Conservation (phyloP, 2,329 filamentous ascomycete genomes). For the Diaporthe batatas region DNA sequence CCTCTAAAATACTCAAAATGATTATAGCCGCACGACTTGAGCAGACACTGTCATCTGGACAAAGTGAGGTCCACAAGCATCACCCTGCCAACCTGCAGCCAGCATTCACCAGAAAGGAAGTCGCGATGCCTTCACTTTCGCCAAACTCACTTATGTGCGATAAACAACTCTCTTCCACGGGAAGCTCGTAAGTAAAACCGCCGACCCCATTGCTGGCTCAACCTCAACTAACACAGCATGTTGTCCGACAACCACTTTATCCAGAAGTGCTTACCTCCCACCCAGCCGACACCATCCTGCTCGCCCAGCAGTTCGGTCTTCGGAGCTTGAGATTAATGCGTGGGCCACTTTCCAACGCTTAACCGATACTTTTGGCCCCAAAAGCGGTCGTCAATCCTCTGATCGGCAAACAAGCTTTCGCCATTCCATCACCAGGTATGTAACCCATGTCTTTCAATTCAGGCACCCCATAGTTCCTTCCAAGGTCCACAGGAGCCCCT, state of each 20-base stretch:
- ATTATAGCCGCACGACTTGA: no score
- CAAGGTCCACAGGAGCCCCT: no score
- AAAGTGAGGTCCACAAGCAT: neutral
- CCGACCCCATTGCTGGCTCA: no score
- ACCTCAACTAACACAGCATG: neutral
- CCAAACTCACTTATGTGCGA: neutral
- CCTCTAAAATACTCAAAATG: no score
- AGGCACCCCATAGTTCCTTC: no score
- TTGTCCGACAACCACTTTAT: neutral
- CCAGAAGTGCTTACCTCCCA: neutral
- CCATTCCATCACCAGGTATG: neutral
- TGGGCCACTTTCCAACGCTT: neutral
- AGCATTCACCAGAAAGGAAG: neutral
- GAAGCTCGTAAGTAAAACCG: neutral
- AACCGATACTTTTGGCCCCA: no score
- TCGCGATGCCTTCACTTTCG: neutral
- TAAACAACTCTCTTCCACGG: neutral
- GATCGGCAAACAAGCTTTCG: neutral
- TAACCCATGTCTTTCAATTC: no score
- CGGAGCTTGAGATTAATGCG: no score
- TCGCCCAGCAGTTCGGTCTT: no score
- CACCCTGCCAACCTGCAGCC: neutral
- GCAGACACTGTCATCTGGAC: no score
- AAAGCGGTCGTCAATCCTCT: neutral
- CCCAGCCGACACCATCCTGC: no score